Conservation (phyloP, 2,329 filamentous ascomycete genomes). For the Xylariaceae sp. region DNA sequence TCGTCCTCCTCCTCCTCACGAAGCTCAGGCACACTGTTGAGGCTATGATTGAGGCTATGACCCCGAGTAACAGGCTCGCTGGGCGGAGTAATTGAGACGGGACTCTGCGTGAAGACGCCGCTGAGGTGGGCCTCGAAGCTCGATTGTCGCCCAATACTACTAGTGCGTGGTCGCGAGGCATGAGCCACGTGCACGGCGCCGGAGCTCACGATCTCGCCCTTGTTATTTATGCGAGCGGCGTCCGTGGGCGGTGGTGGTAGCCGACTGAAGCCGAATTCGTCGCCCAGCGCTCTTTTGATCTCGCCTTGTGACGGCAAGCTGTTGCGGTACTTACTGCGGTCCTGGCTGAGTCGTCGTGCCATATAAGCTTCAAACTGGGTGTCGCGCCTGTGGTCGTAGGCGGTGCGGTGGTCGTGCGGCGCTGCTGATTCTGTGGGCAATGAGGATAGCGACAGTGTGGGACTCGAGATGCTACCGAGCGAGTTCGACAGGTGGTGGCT, state of each 20-base stretch:
- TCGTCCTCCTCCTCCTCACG: conserved; percentile 26
- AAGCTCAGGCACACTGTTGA: conserved; percentile 30
- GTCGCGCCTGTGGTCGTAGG: conserved; percentile 43
- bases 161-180: conserved; percentile 20
- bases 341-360: conserved; percentile 30
- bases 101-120: background rate
- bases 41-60: conserved; percentile 29
- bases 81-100: conserved; percentile 10
- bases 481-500: conserved; percentile 23
- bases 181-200: conserved; percentile 21
- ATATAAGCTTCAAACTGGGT: conserved; percentile 45
- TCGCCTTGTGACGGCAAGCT: conserved; percentile 21
- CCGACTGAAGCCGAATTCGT: conserved; percentile 32
- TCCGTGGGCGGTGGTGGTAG: background rate
- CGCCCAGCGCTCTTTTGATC: conserved; percentile 29
- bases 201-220: conserved; percentile 14
- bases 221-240: background rate
- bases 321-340: conserved; percentile 19
- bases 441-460: conserved; percentile 14
- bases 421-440: conserved; percentile 1
- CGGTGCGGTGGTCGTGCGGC: conserved; percentile 19
- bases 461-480: conserved; percentile 18
- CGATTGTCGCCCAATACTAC: conserved; percentile 23
- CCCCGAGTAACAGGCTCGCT: conserved; percentile 12
- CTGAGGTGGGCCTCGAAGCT: conserved; percentile 24